These are phyloP conservation scores for Hymenoscyphus linearis DNA, from an alignment of 2,329 filamentous ascomycete species.

Conservation along the genomic window DNA sequence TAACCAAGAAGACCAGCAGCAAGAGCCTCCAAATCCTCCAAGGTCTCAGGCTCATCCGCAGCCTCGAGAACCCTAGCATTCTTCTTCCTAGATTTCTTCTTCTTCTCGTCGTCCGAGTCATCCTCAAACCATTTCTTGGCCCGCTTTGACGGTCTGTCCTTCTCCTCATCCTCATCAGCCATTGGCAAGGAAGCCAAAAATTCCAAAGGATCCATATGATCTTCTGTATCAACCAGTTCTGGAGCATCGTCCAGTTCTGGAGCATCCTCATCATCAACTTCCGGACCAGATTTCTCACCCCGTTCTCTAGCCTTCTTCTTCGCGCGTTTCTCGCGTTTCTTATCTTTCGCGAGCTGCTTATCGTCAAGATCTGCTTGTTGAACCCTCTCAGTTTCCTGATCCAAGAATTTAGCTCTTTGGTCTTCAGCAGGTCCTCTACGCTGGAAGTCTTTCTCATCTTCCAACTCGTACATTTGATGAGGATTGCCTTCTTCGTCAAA, in stretches of 20 bases:
- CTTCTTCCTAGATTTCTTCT: constrained; percentile 41
- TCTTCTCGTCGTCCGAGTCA: constrained; percentile 46
- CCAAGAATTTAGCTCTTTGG: constrained; percentile 73
- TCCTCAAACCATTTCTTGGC: constrained; percentile 77
- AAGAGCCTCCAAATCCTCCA: constrained; percentile 74
- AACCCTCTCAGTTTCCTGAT: constrained; percentile 67
- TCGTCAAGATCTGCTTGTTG: constrained; percentile 73
- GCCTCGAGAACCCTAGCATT: constrained; percentile 54
- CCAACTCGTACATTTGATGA: constrained; percentile 82
- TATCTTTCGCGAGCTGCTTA: constrained; percentile 73
- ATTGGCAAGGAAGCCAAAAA: constrained; percentile 54
- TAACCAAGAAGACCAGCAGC: constrained; percentile 64
- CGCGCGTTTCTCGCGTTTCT: constrained; percentile 69
- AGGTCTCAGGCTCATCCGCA: constrained; percentile 66
- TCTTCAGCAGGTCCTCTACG: constrained; percentile 68
- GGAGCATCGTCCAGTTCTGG: constrained; percentile 27
- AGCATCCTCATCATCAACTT: constrained; percentile 21
- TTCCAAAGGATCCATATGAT: constrained; percentile 50
- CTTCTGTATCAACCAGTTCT: constrained; percentile 32
- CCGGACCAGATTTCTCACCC: constrained; percentile 42
- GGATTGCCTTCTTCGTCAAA: constrained; percentile 90
- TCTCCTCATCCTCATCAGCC: constrained; percentile 34
- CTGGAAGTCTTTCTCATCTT: constrained; percentile 76
- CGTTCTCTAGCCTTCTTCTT: constrained; percentile 65
- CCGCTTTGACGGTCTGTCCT: constrained; percentile 58